phyloP scores from a whole-genome alignment of 2,329 filamentous ascomycete species.

The Colletotrichum euphorbiae region DNA sequence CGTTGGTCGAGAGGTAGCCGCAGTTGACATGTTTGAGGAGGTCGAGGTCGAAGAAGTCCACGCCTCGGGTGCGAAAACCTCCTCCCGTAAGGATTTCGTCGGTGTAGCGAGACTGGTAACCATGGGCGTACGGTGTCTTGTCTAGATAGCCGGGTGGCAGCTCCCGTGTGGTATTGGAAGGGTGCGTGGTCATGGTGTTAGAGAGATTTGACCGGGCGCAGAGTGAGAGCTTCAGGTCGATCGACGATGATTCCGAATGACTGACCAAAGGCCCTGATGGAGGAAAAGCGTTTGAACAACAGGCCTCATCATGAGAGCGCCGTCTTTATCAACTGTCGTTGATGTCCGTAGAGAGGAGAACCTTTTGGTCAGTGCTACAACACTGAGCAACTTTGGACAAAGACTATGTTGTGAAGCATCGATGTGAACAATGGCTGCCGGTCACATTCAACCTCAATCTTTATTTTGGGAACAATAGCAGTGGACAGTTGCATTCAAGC shows the following conservation, averaged over 20 bases:
- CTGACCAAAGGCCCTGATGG: background rate
- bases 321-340: background rate
- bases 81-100: slow-evolving; percentile 14
- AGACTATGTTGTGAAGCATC: background rate
- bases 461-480: background rate
- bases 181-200: background rate
- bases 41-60: slow-evolving; percentile 40
- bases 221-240: background rate
- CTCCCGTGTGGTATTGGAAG: background rate
- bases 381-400: background rate
- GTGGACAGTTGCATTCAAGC: background rate
- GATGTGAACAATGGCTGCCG: background rate
- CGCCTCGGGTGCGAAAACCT: background rate
- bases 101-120: slow-evolving; percentile 37
- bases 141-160: background rate
- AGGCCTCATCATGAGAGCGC: background rate
- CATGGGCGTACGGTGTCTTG: slow-evolving; percentile 33
- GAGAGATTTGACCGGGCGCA: background rate
- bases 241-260: background rate
- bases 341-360: background rate
- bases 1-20: slow-evolving; percentile 65
- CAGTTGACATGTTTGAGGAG: slow-evolving; percentile 63
- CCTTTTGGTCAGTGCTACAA: background rate
- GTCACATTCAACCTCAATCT: background rate
- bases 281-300: too few species aligned